These are phyloP conservation scores for Didymella lethalis DNA, from an alignment of 2,329 filamentous ascomycete genomes.

Conservation along the genomic window DNA sequence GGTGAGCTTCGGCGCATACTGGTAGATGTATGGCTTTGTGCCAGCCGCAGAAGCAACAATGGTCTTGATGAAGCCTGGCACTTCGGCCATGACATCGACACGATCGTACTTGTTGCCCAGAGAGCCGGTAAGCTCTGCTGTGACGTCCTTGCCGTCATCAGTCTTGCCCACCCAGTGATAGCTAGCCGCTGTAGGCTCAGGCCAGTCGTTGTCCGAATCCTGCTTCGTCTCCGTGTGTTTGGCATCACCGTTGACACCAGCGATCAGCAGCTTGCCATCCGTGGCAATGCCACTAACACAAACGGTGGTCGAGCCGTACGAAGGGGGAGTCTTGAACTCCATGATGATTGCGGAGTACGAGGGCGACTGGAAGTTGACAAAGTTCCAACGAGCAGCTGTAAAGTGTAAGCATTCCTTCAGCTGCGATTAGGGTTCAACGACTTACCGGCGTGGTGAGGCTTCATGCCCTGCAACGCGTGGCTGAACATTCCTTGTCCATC, in stretches of 20 bases:
- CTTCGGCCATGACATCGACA: conserved; percentile 95
- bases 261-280: conserved; percentile 80
- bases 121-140: conserved; percentile 72
- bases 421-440: conserved; percentile 1
- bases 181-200: conserved; percentile 78
- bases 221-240: conserved; percentile 73
- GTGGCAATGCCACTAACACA: conserved; percentile 83
- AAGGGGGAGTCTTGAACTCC: conserved; percentile 93
- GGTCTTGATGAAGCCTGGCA: conserved; percentile 93
- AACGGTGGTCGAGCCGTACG: conserved; percentile 86
- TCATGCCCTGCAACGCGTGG: conserved; percentile 95
- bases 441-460: conserved; percentile 90
- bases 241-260: conserved; percentile 69
- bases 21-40: conserved; percentile 97
- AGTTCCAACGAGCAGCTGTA: conserved; percentile 85
- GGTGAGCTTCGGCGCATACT: conserved; percentile 77
- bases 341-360: conserved; percentile 89
- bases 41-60: conserved; percentile 88
- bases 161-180: conserved; percentile 81
- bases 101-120: conserved; percentile 77
- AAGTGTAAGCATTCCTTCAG: conserved; percentile 20
- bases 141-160: conserved; percentile 76
- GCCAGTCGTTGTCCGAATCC: conserved; percentile 86
- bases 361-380: conserved; percentile 87
- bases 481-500: conserved; percentile 80